Evolutionary conservation across 768 basidiomycete species (phyloP).

Genomic region (Rhizopogon roseolus): DNA sequence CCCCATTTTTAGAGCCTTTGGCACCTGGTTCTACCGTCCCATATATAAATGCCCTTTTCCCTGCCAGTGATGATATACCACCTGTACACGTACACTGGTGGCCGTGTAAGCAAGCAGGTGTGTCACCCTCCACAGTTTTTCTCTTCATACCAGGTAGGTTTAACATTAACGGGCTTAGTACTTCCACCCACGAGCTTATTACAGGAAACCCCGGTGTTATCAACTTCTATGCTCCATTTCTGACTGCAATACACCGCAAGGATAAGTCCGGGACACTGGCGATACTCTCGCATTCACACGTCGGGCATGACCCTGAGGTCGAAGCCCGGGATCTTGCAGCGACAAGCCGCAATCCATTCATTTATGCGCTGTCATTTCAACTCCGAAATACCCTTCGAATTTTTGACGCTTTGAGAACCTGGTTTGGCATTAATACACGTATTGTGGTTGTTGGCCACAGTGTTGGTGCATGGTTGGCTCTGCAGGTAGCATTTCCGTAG

Average conservation of each 20-base stretch:
- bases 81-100: slow-evolving; percentile 52
- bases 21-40: neutral
- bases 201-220: slow-evolving; percentile 56
- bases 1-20: neutral
- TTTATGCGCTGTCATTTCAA: slow-evolving; percentile 41
- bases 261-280: slow-evolving; percentile 34
- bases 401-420: slow-evolving; percentile 36
- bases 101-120: slow-evolving; percentile 23
- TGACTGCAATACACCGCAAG: slow-evolving; percentile 43
- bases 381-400: slow-evolving; percentile 52
- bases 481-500: slow-evolving; percentile 39
- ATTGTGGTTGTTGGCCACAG: slow-evolving; percentile 61
- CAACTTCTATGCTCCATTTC: slow-evolving; percentile 64
- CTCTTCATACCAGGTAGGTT: slow-evolving; percentile 46
- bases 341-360: slow-evolving; percentile 14
- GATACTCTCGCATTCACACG: slow-evolving; percentile 57
- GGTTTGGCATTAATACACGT: slow-evolving; percentile 29
- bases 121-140: slow-evolving; percentile 27
- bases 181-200: neutral
- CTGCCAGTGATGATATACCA: slow-evolving; percentile 20
- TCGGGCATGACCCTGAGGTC: slow-evolving; percentile 53
- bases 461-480: slow-evolving; percentile 65
- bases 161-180: neutral
- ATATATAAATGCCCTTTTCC: slow-evolving; percentile 6
- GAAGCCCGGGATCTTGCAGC: neutral